Percentiles rank a stretch among this genome's conserved stretches.
These are phyloP conservation scores for Aspergillus sp. DNA, from an alignment of 2,329 filamentous ascomycete species.

Conservation along the genomic window DNA sequence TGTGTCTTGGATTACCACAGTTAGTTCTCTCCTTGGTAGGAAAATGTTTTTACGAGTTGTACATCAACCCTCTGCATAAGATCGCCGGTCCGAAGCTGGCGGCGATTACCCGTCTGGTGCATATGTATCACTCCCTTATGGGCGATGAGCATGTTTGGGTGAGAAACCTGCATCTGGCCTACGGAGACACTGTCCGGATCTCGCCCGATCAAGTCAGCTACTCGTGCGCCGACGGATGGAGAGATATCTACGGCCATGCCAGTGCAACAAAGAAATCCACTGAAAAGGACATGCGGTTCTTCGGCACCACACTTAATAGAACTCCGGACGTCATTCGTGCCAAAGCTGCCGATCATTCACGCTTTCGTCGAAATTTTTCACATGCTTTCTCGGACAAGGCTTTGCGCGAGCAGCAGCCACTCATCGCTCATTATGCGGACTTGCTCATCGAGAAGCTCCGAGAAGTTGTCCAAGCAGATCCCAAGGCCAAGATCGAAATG, in stretches of 20 bases:
- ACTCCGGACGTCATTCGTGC: constrained; percentile 31
- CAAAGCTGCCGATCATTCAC: constrained; percentile 29
- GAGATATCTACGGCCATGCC: constrained; percentile 40
- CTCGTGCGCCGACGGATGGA: constrained; percentile 32
- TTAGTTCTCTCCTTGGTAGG: not conserved
- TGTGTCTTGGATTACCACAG: not conserved
- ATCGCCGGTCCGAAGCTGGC: constrained; percentile 13
- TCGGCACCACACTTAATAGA: constrained; percentile 23
- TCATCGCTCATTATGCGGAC: constrained; percentile 35
- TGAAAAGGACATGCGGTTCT: constrained; percentile 29
- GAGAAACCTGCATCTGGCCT: constrained; percentile 25
- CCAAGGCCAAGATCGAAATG: not conserved
- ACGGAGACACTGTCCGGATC: constrained; percentile 41
- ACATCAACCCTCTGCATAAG: constrained; percentile 11
- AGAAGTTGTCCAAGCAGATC: not conserved
- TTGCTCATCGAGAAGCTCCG: constrained; percentile 27
- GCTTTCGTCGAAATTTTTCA: constrained; percentile 36
- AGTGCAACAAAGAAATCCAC: constrained; percentile 25
- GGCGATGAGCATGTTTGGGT: constrained; percentile 17
- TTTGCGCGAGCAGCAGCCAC: constrained; percentile 35
- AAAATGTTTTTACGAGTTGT: constrained; percentile 13
- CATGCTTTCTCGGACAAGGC: constrained; percentile 41
- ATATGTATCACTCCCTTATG: constrained; percentile 7
- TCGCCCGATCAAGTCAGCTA: constrained; percentile 44
- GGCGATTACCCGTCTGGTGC: constrained; percentile 7